phyloP scores from a whole-genome alignment of 2,329 filamentous ascomycete genomes.

The Juglanconis sp. region DNA sequence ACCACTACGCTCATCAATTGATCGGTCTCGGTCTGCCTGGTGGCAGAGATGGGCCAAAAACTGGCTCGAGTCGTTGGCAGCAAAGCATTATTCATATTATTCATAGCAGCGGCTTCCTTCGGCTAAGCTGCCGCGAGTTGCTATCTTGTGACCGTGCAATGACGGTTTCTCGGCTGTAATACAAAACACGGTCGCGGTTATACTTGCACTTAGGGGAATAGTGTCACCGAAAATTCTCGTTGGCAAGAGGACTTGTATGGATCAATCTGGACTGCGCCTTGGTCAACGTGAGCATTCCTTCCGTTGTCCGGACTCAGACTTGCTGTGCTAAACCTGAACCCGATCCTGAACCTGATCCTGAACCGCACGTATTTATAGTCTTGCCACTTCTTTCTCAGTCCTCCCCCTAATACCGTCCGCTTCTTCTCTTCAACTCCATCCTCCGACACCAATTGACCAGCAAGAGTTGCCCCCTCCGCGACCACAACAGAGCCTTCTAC shows the following conservation, averaged over 20 bases:
- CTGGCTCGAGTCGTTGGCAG: conserved; percentile 5
- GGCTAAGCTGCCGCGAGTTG: conserved; percentile 1
- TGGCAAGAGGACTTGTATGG: neutral
- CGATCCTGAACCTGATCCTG: neutral
- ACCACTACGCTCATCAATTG: neutral
- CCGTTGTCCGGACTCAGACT: neutral
- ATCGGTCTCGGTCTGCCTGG: neutral
- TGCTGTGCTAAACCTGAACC: neutral
- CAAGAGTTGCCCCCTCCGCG: too few relatives aligned
- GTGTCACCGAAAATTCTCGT: conserved; percentile 20
- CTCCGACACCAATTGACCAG: too few relatives aligned
- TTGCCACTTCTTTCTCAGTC: neutral
- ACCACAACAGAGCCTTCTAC: neutral
- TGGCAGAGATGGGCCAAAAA: too few relatives aligned
- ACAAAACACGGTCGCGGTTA: conserved; percentile 29
- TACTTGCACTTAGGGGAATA: conserved; percentile 60
- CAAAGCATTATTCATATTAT: conserved; percentile 9
- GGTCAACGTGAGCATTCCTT: neutral
- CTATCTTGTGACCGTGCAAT: conserved; percentile 16
- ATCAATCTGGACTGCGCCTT: neutral
- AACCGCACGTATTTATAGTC: neutral
- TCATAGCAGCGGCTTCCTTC: conserved; percentile 18
- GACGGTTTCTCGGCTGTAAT: conserved; percentile 9
- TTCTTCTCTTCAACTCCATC: neutral
- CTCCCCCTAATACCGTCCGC: neutral